Conservation (phyloP, 129 eudicot genomes). For the Flaveria trinervia region DNA sequence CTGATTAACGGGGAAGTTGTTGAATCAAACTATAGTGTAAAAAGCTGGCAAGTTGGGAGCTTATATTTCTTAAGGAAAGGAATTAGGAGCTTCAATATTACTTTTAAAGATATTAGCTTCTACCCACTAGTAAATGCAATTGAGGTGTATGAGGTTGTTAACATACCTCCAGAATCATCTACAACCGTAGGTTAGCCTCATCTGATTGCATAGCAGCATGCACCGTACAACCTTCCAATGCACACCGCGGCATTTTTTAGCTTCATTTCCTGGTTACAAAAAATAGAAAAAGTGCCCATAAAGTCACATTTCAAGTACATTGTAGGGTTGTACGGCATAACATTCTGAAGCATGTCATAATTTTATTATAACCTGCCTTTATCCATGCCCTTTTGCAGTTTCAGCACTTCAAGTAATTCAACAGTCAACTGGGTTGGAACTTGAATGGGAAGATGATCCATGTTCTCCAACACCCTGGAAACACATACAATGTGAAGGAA, state of each 20-base stretch:
- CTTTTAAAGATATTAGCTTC: slow-evolving; percentile 55
- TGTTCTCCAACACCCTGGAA: slow-evolving; percentile 85
- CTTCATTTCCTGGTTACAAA: slow-evolving; percentile 5
- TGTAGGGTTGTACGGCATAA: slow-evolving; percentile 21
- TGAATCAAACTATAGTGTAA: slow-evolving; percentile 69
- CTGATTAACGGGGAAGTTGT: slow-evolving; percentile 56
- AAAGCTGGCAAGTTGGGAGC: slow-evolving; percentile 45
- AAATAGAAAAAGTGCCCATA: not conserved
- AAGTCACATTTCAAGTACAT: slow-evolving; percentile 11
- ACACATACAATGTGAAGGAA: slow-evolving; percentile 75
- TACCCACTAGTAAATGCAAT: slow-evolving; percentile 78
- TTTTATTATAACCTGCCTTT: slow-evolving; percentile 12
- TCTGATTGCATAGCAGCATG: not conserved
- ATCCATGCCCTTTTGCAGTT: slow-evolving; percentile 48
- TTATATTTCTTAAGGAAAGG: slow-evolving; percentile 50
- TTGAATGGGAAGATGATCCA: slow-evolving; percentile 97
- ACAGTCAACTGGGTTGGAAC: slow-evolving; percentile 63
- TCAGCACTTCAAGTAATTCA: slow-evolving; percentile 94
- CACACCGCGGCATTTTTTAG: not conserved
- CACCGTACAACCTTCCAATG: slow-evolving; percentile 18
- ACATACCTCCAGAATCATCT: slow-evolving; percentile 74
- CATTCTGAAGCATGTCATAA: slow-evolving; percentile 6
- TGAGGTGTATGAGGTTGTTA: slow-evolving; percentile 78
- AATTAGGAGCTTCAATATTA: slow-evolving; percentile 57
- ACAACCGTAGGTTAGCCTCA: slow-evolving; percentile 69